Conservation (phyloP, 2,329 filamentous ascomycete genomes). For the Aspergillus udagawae region DNA sequence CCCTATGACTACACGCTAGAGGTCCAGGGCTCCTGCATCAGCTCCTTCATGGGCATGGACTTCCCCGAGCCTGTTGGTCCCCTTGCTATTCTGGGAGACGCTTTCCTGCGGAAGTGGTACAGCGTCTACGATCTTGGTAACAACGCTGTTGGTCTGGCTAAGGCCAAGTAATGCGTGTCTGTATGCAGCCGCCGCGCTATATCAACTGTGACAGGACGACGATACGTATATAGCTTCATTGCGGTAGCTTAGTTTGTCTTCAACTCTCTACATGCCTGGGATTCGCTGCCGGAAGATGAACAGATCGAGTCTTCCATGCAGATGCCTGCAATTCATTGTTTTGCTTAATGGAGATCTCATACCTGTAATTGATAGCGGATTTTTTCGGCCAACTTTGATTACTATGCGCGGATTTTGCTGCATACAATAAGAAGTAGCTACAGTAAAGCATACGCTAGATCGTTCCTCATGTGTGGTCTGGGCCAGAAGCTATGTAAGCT, state of each 20-base stretch:
- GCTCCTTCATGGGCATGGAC: slow-evolving; percentile 96
- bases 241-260: not conserved
- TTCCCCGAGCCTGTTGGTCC: slow-evolving; percentile 81
- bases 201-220: not conserved
- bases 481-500: not conserved
- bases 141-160: slow-evolving; percentile 82
- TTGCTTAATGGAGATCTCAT: not conserved
- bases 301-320: not conserved
- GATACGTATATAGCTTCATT: slow-evolving; percentile 3
- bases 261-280: not conserved
- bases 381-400: not conserved
- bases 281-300: not conserved
- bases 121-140: slow-evolving; percentile 94
- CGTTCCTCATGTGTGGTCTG: not conserved
- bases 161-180: slow-evolving; percentile 60
- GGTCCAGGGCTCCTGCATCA: slow-evolving; percentile 92
- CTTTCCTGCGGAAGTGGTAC: slow-evolving; percentile 64
- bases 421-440: not conserved
- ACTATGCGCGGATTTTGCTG: too few relatives aligned
- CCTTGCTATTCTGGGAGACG: slow-evolving; percentile 78
- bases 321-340: not conserved
- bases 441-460: not conserved
- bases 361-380: not conserved
- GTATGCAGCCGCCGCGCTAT: not conserved
- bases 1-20: slow-evolving; percentile 94